Evolutionary conservation across 2,329 filamentous ascomycete genomes (phyloP), one percentile per base, ranked within the genome.

Genomic region (Microdochium nivale): DNA sequence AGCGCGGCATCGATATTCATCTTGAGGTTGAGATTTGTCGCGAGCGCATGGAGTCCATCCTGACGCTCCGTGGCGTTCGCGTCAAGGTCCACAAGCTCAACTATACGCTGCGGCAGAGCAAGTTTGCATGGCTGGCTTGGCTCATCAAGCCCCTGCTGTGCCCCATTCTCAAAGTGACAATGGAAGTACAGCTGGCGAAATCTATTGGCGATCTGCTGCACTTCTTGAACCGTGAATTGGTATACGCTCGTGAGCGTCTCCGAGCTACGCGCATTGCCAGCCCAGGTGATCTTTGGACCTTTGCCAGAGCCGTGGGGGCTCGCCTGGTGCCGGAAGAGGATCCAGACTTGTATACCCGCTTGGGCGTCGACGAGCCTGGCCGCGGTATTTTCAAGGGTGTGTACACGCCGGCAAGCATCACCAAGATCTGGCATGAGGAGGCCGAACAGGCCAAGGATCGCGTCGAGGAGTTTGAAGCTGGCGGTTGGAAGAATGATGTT

Each of bases 381-480:
- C 52, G 59, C 3, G 79, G 78, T 11, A 72, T 92, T 0, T 97
- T 97, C 73, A 83, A 83, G 59, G 88, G 87, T 3, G 80, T 90
- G 1, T 96, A 96, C 70, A 86, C 92, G 1, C 92, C 92, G 0
- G 91, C 90, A 0, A 96, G 90, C 66, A 73, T 96, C 25, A 87
- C 94, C 49, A 90, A 88, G 70, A 68, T 95, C n/a, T 96, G 90
- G 89, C 81, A 92, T 58, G 85, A 90, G 57, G 87, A 95, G 69
- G 90, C 82, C 0, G 70, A 74, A 23, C 74, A 77, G 55, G 90
- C 88, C 0, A 77, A 76, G 21, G 87, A 95, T 67, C 77, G 83
- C 40, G 81, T 95, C 35, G 83, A 91, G 57, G 87, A 92, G 57
- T 84, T 83, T 62, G 80, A 84, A 51, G 73, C 73, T 47, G 83